Conservation (phyloP, 1,284 basidiomycete species). For the Peniophora sp. region DNA sequence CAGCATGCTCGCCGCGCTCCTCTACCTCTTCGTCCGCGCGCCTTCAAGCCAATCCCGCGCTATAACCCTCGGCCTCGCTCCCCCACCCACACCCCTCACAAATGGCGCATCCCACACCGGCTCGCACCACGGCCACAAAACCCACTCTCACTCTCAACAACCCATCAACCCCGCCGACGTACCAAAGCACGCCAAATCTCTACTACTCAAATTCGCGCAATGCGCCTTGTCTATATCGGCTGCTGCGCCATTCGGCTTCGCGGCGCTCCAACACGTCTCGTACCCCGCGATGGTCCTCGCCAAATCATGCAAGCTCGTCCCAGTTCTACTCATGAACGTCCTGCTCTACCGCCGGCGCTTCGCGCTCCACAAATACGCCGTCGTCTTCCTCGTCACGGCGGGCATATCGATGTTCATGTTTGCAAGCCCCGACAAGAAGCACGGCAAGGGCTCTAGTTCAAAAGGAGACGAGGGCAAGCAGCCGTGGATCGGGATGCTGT, state of each 20-base stretch:
- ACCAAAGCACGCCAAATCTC: conserved; percentile 25
- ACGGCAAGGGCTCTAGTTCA: conserved; percentile 25
- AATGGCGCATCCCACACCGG: conserved; percentile 11
- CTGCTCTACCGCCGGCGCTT: conserved; percentile 85
- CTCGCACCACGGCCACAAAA: conserved; percentile 17
- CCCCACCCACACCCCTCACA: conserved; percentile 10
- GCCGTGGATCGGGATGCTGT: conserved; percentile 58
- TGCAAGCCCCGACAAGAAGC: conserved; percentile 54
- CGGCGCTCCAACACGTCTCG: conserved; percentile 89
- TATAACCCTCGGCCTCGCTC: conserved; percentile 50
- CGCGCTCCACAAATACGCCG: conserved; percentile 89
- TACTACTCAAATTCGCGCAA: conserved; percentile 73
- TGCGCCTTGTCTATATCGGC: conserved; percentile 85
- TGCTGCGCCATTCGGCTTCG: conserved; percentile 93
- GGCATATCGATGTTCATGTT: conserved; percentile 98
- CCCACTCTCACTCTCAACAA: conserved; percentile 16
- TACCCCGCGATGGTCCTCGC: conserved; percentile 98
- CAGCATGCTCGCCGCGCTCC: conserved; percentile 69
- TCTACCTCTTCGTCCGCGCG: conserved; percentile 71
- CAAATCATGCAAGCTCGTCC: conserved; percentile 97
- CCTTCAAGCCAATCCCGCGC: conserved; percentile 42
- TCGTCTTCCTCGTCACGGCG: conserved; percentile 85
- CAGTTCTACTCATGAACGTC: conserved; percentile 94
- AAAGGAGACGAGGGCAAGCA: conserved; percentile 32
- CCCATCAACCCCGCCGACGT: conserved; percentile 5